These are phyloP conservation scores for Solanum hybrid DNA, from an alignment of 305 asterid genomes.

Conservation along the genomic window DNA sequence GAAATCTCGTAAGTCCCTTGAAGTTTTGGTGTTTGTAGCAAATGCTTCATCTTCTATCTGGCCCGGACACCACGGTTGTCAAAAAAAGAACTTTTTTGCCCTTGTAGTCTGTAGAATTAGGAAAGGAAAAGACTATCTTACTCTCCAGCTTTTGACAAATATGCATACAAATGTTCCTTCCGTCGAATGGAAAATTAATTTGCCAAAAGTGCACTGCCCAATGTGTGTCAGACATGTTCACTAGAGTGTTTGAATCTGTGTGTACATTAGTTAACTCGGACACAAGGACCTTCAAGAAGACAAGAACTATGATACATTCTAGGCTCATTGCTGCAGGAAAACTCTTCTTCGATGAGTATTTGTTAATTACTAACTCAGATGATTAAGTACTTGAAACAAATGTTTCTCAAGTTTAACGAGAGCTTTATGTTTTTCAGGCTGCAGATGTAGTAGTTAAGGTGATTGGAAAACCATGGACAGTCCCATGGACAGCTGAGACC, in stretches of 20 bases:
- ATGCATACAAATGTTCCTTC: not conserved
- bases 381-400: not conserved
- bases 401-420: not conserved
- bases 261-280: not conserved
- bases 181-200: not conserved
- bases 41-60: not conserved
- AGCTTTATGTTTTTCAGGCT: conserved; percentile 28
- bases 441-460: conserved; percentile 31
- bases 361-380: not conserved
- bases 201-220: not conserved
- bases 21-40: not conserved
- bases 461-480: conserved; percentile 73
- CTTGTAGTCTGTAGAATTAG: not conserved
- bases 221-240: not conserved
- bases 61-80: not conserved
- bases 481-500: conserved; percentile 91
- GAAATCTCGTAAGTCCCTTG: not conserved
- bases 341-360: not conserved
- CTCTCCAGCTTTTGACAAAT: not conserved
- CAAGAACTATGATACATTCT: not conserved
- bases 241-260: not conserved
- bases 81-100: not conserved
- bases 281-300: not conserved
- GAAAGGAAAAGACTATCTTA: not conserved
- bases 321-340: not conserved